Conservation (phyloP, 306 rosid species). For the Parietaria judaica region DNA sequence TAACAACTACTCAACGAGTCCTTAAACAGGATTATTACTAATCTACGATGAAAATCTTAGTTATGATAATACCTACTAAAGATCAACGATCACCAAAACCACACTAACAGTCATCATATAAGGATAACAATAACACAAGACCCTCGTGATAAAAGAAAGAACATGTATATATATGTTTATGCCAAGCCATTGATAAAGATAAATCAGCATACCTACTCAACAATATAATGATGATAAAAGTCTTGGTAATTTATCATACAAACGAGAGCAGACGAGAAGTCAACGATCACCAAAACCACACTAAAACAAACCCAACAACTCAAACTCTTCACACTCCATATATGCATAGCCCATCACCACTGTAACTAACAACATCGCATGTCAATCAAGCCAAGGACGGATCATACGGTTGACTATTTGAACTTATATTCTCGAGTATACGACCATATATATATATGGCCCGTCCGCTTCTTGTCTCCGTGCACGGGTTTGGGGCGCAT, state of each 20-base stretch:
- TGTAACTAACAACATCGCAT: not conserved
- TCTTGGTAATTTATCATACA: not conserved
- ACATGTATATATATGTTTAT: no score
- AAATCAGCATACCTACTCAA: no score
- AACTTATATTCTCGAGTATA: not conserved
- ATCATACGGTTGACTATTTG: no score
- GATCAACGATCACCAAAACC: constrained; percentile 48
- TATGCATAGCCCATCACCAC: constrained; percentile 13
- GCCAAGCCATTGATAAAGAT: no score
- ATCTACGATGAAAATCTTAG: no score
- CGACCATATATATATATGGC: constrained; percentile 38
- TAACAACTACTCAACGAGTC: no score
- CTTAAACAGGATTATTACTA: no score
- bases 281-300: constrained; percentile 46
- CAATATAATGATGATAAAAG: not conserved
- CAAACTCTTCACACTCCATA: constrained; percentile 7
- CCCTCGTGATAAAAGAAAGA: no score
- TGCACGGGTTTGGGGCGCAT: constrained; percentile 24
- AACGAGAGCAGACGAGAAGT: constrained; percentile 10
- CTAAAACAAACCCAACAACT: constrained; percentile 43
- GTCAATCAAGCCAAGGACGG: no score
- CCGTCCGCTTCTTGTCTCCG: constrained; percentile 40
- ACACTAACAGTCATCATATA: constrained; percentile 8
- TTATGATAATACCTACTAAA: not conserved
- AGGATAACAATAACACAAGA: no score